These are phyloP conservation scores for Yamadazyma buinensis DNA, from an alignment of 1,139 yeast species.

Conservation along the genomic window DNA sequence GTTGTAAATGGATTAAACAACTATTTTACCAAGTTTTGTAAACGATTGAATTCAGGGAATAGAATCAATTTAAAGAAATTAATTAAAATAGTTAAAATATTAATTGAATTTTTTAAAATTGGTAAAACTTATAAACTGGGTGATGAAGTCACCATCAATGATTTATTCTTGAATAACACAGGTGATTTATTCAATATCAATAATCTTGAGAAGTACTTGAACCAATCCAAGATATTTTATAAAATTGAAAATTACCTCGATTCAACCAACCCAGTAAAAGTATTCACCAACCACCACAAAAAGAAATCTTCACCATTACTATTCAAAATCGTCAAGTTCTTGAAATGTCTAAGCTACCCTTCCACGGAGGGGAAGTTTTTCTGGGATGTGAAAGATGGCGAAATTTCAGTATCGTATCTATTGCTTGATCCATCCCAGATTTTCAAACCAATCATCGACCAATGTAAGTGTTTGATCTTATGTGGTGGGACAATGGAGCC, in stretches of 20 bases:
- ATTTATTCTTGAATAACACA: slow-evolving; percentile 55
- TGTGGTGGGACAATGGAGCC: slow-evolving; percentile 99
- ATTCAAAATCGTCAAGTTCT: slow-evolving; percentile 62
- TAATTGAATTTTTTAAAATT: slow-evolving; percentile 43
- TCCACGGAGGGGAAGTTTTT: slow-evolving; percentile 78
- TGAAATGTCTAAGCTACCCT: slow-evolving; percentile 68
- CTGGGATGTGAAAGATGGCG: slow-evolving; percentile 42
- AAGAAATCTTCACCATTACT: slow-evolving; percentile 59
- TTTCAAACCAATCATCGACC: slow-evolving; percentile 62
- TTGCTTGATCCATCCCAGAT: slow-evolving; percentile 75
- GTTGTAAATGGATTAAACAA: slow-evolving; percentile 45
- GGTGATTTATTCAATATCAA: slow-evolving; percentile 72
- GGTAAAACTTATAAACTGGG: slow-evolving; percentile 42
- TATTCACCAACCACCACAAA: too few relatives aligned
- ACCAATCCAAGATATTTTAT: slow-evolving; percentile 72
- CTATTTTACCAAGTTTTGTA: slow-evolving; percentile 59
- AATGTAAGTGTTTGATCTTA: slow-evolving; percentile 66
- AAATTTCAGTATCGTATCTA: slow-evolving; percentile 55
- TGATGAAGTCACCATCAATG: slow-evolving; percentile 44
- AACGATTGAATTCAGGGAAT: slow-evolving; percentile 69
- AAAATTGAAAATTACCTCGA: slow-evolving; percentile 76
- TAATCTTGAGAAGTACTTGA: slow-evolving; percentile 61
- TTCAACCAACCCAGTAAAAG: slow-evolving; percentile 9
- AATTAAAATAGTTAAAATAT: slow-evolving; percentile 49
- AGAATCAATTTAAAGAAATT: slow-evolving; percentile 67